Conservation (phyloP, 305 asterid species). For the Lippia alba region DNA sequence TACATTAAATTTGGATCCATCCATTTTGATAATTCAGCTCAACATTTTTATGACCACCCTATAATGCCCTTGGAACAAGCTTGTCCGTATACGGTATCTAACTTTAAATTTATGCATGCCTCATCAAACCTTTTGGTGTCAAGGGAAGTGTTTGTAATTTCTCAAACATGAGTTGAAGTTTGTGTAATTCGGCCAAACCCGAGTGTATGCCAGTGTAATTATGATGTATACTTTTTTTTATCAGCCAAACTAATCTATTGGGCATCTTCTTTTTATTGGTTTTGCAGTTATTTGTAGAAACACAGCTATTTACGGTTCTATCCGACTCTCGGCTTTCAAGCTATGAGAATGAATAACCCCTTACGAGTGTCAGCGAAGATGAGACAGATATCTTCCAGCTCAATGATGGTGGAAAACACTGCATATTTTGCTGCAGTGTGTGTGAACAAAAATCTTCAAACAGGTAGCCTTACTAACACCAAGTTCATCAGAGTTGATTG, state of each 20-base stretch:
- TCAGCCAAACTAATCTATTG: background rate
- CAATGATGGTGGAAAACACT: background rate
- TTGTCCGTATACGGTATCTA: too few species aligned
- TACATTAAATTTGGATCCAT: too few species aligned
- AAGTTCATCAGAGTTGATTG: conserved; percentile 4
- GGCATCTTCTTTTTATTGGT: conserved; percentile 20
- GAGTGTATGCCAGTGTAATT: too few species aligned
- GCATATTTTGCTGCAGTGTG: background rate
- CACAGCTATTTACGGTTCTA: conserved; percentile 75
- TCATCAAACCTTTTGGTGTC: too few species aligned
- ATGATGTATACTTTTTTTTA: too few species aligned
- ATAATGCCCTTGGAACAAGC: too few species aligned
- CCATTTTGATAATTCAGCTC: too few species aligned
- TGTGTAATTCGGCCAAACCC: too few species aligned
- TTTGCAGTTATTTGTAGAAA: conserved; percentile 84
- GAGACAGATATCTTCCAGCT: background rate
- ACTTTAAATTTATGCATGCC: too few species aligned
- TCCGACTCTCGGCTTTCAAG: conserved; percentile 74
- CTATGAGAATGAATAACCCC: conserved; percentile 52
- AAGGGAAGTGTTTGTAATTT: too few species aligned
- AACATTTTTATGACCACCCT: too few species aligned
- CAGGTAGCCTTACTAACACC: background rate
- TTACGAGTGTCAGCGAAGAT: background rate
- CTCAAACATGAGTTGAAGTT: too few species aligned
- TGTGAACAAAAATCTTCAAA: background rate